Percentiles rank a stretch among this genome's conserved stretches.
Evolutionary conservation across 257 asterid genomes (phyloP).

Genomic region (Orobanche coerulescens): DNA sequence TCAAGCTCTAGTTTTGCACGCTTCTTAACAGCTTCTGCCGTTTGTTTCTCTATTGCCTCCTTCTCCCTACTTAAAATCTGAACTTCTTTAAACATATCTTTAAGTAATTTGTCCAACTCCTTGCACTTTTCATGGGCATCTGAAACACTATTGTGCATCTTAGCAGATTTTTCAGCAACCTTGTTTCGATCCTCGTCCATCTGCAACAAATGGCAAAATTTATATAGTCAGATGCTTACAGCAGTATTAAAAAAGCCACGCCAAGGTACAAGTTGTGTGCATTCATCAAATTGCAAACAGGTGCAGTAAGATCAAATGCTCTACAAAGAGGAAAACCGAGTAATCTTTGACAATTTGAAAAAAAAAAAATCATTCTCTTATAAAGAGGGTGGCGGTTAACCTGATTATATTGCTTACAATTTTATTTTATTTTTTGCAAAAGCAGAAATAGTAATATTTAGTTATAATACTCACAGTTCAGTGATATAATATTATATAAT

Average conservation of each 20-base stretch:
- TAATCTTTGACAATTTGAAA: not conserved
- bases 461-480: no score
- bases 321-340: slow-evolving; percentile 10
- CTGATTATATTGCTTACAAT: no score
- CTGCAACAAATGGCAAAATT: slow-evolving; percentile 37
- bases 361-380: no score
- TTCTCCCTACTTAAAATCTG: slow-evolving; percentile 79
- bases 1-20: slow-evolving; percentile 94
- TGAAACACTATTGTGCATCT: slow-evolving; percentile 58
- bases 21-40: slow-evolving; percentile 71
- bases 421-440: no score
- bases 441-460: no score
- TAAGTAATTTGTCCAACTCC: slow-evolving; percentile 67
- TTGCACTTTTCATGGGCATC: slow-evolving; percentile 79
- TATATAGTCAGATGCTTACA: slow-evolving; percentile 11
- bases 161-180: slow-evolving; percentile 60
- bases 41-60: slow-evolving; percentile 80
- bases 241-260: slow-evolving; percentile 9
- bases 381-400: no score
- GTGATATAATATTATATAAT: no score
- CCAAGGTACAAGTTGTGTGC: slow-evolving; percentile 5
- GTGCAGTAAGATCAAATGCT: slow-evolving; percentile 16
- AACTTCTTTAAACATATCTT: slow-evolving; percentile 71
- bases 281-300: not conserved
- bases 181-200: slow-evolving; percentile 68